Conservation (phyloP, 1,284 basidiomycete species). For the Termitomyces sp. region DNA sequence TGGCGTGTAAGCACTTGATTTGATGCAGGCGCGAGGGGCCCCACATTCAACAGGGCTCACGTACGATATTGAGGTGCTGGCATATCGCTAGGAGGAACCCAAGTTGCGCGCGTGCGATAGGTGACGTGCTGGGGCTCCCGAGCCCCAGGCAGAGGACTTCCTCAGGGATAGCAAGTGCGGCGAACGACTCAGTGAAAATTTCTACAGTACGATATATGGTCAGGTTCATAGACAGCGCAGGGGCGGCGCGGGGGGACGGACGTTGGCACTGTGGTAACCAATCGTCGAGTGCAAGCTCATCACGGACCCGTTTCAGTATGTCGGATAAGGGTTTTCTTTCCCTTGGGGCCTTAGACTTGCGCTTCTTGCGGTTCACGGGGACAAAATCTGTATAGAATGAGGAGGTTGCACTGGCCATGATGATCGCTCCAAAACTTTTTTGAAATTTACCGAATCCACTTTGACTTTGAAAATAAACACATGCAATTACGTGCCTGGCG, state of each 20-base stretch:
- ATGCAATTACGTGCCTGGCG: background rate
- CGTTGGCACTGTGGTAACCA: slow-evolving; percentile 43
- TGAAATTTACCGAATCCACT: too few relatives aligned
- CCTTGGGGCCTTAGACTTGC: slow-evolving; percentile 31
- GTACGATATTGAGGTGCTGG: slow-evolving; percentile 48
- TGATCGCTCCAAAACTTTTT: background rate
- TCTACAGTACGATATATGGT: slow-evolving; percentile 14
- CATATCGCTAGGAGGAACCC: slow-evolving; percentile 57
- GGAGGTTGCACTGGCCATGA: background rate
- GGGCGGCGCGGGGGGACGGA: slow-evolving; percentile 17
- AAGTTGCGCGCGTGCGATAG: slow-evolving; percentile 60
- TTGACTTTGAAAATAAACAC: background rate
- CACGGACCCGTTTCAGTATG: slow-evolving; percentile 32
- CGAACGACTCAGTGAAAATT: slow-evolving; percentile 20
- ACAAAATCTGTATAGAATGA: slow-evolving; percentile 36
- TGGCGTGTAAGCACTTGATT: too few relatives aligned
- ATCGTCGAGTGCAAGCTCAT: slow-evolving; percentile 33
- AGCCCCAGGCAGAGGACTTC: slow-evolving; percentile 60
- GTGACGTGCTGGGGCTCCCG: slow-evolving; percentile 59
- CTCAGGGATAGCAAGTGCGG: slow-evolving; percentile 17
- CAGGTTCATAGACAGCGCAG: slow-evolving; percentile 15
- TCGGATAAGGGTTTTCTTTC: slow-evolving; percentile 23
- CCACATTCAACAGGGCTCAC: background rate
- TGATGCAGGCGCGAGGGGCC: background rate
- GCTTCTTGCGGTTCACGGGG: slow-evolving; percentile 38